Base-by-base conservation (phyloP, 2,329 filamentous ascomycete species). In the Arthrobotrys sinensis region DNA sequence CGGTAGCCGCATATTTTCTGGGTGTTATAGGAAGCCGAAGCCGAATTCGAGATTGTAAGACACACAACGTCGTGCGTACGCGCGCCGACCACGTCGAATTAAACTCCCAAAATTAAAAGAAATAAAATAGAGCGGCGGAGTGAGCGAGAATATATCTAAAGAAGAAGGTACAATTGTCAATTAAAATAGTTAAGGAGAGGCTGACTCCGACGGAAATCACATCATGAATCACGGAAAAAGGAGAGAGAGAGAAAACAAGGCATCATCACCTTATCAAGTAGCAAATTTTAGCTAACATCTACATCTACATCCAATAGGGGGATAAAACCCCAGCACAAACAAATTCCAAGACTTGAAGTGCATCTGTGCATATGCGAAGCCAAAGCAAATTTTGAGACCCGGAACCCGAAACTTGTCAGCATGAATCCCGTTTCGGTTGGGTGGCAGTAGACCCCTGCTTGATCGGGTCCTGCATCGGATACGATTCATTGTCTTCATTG, bases 371-470 rank as follows among this genome's bases (percentile, higher is more conserved):
- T n/a, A 14, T 38, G 16, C 45, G 10, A n/a, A 45, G n/a, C 4
- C 40, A 24, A 2, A 14, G 50, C 12, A 21, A 32, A 24, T 38
- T 36, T 55, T 16, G 4, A 19, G 8, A 4, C 16, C 10, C 8
- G 28, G 16, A 65, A 48, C 43, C 40, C 60, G 52, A 73, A 73
- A 73, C 60, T 16, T 50, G 68, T 73, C 69, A 73, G 69, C 69
- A 60, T 52, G 5, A 16, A 1, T 46, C 36, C 50, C 19, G 62
- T 73, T 73, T 66, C 69, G 69, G 60, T 60, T 73, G 57, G 69
- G 38, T 48, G 38, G 24, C 11, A 3, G 52, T 4, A 3, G 11
- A 32, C 10, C 50, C 50, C 5, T 53, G 50, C 36, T 1, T 8
- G 36, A 28, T 28, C 24, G 24, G 24, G 24, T 28, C 4, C 24